Base-by-base conservation (phyloP, 208 protist genomes). In the Naegleria gruberi region DNA sequence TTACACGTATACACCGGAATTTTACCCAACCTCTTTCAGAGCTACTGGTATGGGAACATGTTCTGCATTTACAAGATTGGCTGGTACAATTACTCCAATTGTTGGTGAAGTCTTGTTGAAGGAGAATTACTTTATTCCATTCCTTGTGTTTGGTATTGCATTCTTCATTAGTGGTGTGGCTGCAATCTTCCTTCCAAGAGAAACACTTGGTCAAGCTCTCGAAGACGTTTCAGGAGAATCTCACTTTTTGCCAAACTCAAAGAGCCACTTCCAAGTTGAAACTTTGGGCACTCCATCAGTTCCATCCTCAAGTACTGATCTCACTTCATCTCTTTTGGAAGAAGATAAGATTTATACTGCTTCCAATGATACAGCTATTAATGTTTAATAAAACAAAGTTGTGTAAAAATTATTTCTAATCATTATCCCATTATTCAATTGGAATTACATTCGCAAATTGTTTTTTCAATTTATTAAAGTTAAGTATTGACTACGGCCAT, bases 11-110 rank as follows among this genome's bases (percentile, higher is more conserved):
- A 86, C 82, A 17, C 82, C 82, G 0, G 82, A 86, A 37, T 26
- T 47, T n/a, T 86, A 86, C 37, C 82, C 82, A 86, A 86, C 82
- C 17, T 5, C 23, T 6, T 51, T 86, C 15, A 44, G 82, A 47
- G 42, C 82, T 0, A 86, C 82, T 43, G 82, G 42, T 8, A 86
- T 86, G 82, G 82, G 82, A 17, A 47, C 42, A 47, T 86, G 82
- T 34, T 86, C 82, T 30, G 23, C 34, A 0, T 86, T 44, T 30
- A 47, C 82, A 44, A 45, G 82, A 37, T 30, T 86, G 26, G 82
- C 82, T 86, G 82, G 82, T 15, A 86, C 82, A n/a, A 30, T 86
- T 26, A 86, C 82, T 51, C 82, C 82, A 37, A 40, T 86, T 12
- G 8, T 44, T 86, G 82, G 82, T 17, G 41, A n/a, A 40, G 23